Percentiles rank a stretch among this genome's conserved stretches.
phyloP scores from a whole-genome alignment of 2,329 filamentous ascomycete genomes.

The Nigrospora sphaerica region DNA sequence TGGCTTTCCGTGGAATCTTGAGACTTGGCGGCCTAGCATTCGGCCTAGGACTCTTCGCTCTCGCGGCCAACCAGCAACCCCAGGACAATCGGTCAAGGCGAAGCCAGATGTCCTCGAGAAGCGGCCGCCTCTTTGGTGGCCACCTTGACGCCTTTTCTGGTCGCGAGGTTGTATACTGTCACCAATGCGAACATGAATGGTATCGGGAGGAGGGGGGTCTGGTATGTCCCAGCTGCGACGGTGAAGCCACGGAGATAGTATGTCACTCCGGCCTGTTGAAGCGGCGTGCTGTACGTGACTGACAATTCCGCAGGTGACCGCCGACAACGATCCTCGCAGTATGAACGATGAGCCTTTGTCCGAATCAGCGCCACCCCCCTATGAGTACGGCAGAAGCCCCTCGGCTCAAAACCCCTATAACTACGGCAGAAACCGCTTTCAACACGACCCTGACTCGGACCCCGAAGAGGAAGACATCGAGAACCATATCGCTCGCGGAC shows the following conservation, averaged over 20 bases:
- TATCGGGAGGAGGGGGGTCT: conserved; percentile 62
- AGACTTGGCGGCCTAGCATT: conserved; percentile 48
- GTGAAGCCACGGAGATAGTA: conserved; percentile 83
- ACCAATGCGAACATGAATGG: conserved; percentile 77
- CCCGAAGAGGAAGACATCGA: conserved; percentile 54
- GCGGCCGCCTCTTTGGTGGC: conserved; percentile 13
- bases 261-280: conserved; percentile 21
- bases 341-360: conserved; percentile 22
- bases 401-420: no score
- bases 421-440: not conserved
- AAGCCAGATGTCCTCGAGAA: conserved; percentile 28
- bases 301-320: conserved; percentile 35
- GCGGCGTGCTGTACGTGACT: conserved; percentile 2
- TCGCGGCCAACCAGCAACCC: conserved; percentile 45
- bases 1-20: conserved; percentile 47
- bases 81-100: conserved; percentile 17
- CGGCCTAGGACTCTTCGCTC: conserved; percentile 51
- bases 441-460: conserved; percentile 40
- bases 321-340: conserved; percentile 56
- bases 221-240: conserved; percentile 68
- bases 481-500: conserved; percentile 33
- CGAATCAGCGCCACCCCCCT: not conserved
- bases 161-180: conserved; percentile 78
- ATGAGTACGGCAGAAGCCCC: no score
- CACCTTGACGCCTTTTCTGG: conserved; percentile 43